phyloP scores from a whole-genome alignment of 257 asterid species.

The Ehretia macrophylla region DNA sequence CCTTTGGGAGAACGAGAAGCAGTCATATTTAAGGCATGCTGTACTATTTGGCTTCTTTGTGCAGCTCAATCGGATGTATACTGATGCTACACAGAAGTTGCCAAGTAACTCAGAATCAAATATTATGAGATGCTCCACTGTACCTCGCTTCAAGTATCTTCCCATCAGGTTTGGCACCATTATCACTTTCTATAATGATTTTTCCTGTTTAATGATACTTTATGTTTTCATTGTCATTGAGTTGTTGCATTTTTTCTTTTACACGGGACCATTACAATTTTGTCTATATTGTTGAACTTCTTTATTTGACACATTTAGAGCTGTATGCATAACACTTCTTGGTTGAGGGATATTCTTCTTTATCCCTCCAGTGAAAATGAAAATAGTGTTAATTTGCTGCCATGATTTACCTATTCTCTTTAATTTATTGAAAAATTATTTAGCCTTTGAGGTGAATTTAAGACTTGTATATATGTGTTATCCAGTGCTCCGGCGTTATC shows the following conservation, averaged over 20 bases:
- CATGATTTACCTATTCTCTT: background rate
- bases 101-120: conserved; percentile 91
- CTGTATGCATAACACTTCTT: background rate
- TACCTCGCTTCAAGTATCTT: conserved; percentile 96
- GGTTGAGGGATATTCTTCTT: background rate
- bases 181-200: background rate
- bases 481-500: conserved; percentile 95
- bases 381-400: too few species aligned
- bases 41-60: conserved; percentile 95
- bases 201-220: background rate
- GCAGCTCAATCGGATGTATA: conserved; percentile 80
- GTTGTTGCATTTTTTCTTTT: background rate
- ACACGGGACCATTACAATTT: background rate
- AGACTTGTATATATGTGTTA: conserved; percentile 12
- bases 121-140: conserved; percentile 88
- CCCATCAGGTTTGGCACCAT: conserved; percentile 78
- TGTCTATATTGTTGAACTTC: background rate
- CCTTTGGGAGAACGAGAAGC: conserved; percentile 94
- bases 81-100: conserved; percentile 67
- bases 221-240: background rate
- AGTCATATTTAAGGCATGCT: conserved; percentile 85
- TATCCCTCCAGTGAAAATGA: too few species aligned
- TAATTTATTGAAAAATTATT: background rate
- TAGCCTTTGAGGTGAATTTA: conserved; percentile 1
- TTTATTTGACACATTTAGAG: background rate